Conservation (phyloP, 306 rosid species). For the Inga leiocalycina region DNA sequence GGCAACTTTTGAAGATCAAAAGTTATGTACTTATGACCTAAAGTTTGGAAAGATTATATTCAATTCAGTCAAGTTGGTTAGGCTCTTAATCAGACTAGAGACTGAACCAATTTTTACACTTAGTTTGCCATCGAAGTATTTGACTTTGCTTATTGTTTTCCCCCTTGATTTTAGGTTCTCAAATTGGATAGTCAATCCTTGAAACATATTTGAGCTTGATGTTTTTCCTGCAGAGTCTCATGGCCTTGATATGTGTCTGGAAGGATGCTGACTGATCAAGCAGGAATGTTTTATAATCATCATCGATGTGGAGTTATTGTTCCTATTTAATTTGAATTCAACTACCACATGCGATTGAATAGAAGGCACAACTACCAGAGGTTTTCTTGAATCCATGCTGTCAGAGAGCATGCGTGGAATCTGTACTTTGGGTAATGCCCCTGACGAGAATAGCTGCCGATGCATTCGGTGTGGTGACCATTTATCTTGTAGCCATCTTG, state of each 20-base stretch:
- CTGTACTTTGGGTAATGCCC: slow-evolving; percentile 99
- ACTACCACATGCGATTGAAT: slow-evolving; percentile 52
- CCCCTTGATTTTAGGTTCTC: slow-evolving; percentile 38
- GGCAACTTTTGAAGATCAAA: background rate
- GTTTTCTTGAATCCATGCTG: slow-evolving; percentile 92
- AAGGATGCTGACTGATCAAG: slow-evolving; percentile 33
- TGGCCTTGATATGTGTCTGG: slow-evolving; percentile 21
- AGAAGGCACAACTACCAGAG: slow-evolving; percentile 54
- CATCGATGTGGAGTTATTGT: slow-evolving; percentile 22
- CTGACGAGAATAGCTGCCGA: slow-evolving; percentile 96
- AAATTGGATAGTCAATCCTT: slow-evolving; percentile 20
- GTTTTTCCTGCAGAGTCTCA: slow-evolving; percentile 5
- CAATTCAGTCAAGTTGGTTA: background rate
- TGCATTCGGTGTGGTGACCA: slow-evolving; percentile 96
- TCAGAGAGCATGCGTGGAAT: slow-evolving; percentile 99
- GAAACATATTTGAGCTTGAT: slow-evolving; percentile 28
- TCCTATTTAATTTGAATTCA: slow-evolving; percentile 36
- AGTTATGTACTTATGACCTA: too few species aligned
- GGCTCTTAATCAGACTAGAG: background rate
- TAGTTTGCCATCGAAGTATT: background rate
- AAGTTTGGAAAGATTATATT: too few species aligned
- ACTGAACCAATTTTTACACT: background rate
- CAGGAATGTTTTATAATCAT: slow-evolving; percentile 27
- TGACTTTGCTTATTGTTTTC: background rate
- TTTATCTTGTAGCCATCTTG: slow-evolving; percentile 86